phyloP scores from a whole-genome alignment of 108 stramenopile genomes.

The Discostella pseudostelligera region DNA sequence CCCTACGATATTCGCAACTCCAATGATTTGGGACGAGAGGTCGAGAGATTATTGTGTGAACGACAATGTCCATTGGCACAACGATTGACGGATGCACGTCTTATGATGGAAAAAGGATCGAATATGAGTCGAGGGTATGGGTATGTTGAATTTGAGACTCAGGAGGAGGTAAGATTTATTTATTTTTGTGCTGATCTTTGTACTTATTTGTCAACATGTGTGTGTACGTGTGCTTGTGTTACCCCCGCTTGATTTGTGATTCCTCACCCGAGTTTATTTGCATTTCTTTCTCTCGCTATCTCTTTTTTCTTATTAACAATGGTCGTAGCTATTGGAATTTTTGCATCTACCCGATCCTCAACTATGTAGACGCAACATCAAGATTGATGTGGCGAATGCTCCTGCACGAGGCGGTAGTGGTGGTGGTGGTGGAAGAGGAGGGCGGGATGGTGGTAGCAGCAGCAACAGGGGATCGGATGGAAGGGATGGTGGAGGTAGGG shows the following conservation, averaged over 20 bases:
- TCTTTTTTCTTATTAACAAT: no score
- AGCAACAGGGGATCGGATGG: not conserved
- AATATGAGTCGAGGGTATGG: constrained; percentile 38
- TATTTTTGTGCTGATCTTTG: not conserved
- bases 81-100: constrained; percentile 6
- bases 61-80: not conserved
- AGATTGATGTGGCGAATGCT: constrained; percentile 62
- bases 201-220: not conserved
- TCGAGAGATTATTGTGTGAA: constrained; percentile 22
- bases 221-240: not conserved
- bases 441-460: not conserved
- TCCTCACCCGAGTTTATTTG: not conserved
- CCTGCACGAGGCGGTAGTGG: constrained; percentile 19
- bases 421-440: constrained; percentile 14
- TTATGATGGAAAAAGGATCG: constrained; percentile 25
- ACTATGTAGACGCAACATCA: constrained; percentile 57
- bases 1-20: constrained; percentile 12
- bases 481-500: constrained; percentile 12
- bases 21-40: constrained; percentile 27
- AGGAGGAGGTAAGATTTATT: constrained; percentile 30
- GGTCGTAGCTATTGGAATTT: constrained; percentile 36
- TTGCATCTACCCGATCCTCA: constrained; percentile 26
- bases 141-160: constrained; percentile 43
- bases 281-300: not conserved
- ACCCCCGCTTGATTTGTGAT: not conserved